Conservation (phyloP, 768 basidiomycete genomes). For the Sarcodon aspratus region DNA sequence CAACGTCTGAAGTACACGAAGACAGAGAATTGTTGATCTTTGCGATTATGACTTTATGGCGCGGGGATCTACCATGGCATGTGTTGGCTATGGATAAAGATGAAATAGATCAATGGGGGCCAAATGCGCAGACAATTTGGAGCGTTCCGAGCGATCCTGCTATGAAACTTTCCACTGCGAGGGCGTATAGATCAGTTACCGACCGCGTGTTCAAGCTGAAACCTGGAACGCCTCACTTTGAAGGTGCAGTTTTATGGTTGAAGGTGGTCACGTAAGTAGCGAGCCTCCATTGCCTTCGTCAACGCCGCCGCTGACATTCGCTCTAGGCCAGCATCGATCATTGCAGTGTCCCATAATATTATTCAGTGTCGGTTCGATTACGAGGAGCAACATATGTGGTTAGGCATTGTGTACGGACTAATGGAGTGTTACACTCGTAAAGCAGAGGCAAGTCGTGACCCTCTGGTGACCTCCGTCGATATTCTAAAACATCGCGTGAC, state of each 20-base stretch:
- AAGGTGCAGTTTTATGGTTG: constrained; percentile 30
- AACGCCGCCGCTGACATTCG: not conserved
- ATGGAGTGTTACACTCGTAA: constrained; percentile 43
- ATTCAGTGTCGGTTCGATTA: constrained; percentile 47
- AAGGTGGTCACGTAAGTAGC: constrained; percentile 33
- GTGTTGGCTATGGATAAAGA: constrained; percentile 29
- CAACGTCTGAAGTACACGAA: constrained; percentile 43
- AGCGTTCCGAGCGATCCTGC: constrained; percentile 50
- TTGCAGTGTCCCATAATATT: constrained; percentile 46
- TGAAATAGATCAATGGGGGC: constrained; percentile 35
- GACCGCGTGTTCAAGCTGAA: constrained; percentile 32
- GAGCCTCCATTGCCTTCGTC: too few relatives aligned
- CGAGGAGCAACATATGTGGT: constrained; percentile 59
- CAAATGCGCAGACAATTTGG: constrained; percentile 42
- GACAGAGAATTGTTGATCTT: constrained; percentile 65
- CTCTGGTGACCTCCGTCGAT: not conserved
- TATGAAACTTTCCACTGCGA: constrained; percentile 50
- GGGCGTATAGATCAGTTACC: constrained; percentile 34
- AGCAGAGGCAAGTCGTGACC: constrained; percentile 27
- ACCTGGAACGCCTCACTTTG: constrained; percentile 24
- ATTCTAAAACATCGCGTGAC: constrained; percentile 2
- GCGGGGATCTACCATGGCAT: constrained; percentile 43
- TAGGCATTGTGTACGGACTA: constrained; percentile 47
- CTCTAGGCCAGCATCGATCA: constrained; percentile 18
- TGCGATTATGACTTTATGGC: constrained; percentile 61